These are phyloP conservation scores for Tulasnella sp. DNA, from an alignment of 768 basidiomycete species.

Conservation along the genomic window DNA sequence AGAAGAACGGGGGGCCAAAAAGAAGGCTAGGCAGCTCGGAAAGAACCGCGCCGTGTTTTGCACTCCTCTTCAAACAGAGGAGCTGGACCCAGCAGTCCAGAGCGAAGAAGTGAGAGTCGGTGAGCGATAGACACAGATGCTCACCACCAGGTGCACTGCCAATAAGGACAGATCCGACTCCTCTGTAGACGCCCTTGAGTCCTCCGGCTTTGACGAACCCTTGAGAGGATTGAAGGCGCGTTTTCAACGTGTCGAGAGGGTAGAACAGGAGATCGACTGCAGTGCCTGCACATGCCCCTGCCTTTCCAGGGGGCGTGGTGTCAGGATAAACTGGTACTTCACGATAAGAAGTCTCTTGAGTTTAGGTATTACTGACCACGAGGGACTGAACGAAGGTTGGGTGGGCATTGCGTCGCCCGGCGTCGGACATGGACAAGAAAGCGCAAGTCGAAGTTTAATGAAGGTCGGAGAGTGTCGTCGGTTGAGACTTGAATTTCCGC, in stretches of 20 bases:
- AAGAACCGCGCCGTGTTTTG: background rate
- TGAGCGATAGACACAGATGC: conserved; percentile 36
- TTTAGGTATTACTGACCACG: conserved; percentile 45
- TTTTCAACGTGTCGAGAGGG: conserved; percentile 96
- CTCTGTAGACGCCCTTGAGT: conserved; percentile 88
- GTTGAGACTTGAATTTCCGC: conserved; percentile 4
- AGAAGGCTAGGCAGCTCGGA: background rate
- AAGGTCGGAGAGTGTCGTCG: background rate
- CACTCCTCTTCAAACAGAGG: background rate
- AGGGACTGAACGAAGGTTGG: conserved; percentile 56
- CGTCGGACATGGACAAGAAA: conserved; percentile 25
- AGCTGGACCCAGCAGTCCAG: background rate
- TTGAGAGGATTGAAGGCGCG: conserved; percentile 84
- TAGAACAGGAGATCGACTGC: conserved; percentile 95
- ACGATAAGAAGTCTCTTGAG: conserved; percentile 21
- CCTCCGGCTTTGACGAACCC: conserved; percentile 88
- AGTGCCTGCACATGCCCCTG: conserved; percentile 89
- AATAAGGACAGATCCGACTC: conserved; percentile 90
- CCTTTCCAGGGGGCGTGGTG: conserved; percentile 49
- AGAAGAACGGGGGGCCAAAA: background rate
- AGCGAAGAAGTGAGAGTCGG: background rate
- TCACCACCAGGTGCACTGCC: conserved; percentile 95
- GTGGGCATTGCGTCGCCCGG: conserved; percentile 9
- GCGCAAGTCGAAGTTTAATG: conserved; percentile 12
- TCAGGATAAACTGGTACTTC: background rate